Percentiles rank a stretch among this genome's conserved stretches.
These are phyloP conservation scores for Mycosphaerelloides madeirae DNA, from an alignment of 2,329 filamentous ascomycete species.

Conservation along the genomic window DNA sequence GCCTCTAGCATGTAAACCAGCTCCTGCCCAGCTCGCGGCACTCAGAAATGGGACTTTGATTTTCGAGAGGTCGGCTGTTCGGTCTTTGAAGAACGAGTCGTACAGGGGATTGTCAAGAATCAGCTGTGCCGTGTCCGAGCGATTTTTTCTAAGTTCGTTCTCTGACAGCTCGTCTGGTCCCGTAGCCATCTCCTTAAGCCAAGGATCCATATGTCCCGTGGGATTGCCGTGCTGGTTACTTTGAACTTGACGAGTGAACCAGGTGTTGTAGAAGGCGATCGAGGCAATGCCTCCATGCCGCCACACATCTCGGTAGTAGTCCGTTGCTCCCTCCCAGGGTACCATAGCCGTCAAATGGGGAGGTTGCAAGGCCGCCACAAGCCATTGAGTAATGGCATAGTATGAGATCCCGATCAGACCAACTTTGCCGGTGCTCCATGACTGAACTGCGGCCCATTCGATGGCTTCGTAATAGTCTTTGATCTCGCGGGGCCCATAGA, in stretches of 20 bases:
- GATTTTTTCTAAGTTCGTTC: too few species aligned
- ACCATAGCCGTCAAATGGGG: conserved; percentile 6
- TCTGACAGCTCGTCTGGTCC: too few species aligned
- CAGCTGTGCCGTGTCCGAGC: too few species aligned
- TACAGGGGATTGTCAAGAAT: too few species aligned
- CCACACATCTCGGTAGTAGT: conserved; percentile 1
- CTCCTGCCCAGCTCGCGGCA: not conserved
- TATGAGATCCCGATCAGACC: not conserved
- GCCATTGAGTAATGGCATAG: not conserved
- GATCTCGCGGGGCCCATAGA: not conserved
- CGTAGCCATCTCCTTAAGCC: too few species aligned
- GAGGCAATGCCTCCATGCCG: not conserved
- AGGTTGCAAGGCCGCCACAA: conserved; percentile 1
- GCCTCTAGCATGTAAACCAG: not conserved
- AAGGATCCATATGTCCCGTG: too few species aligned
- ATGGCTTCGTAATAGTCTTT: not conserved
- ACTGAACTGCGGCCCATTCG: not conserved
- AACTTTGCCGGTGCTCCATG: conserved; percentile 1
- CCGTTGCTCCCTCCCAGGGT: conserved; percentile 5
- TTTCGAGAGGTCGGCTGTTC: too few species aligned
- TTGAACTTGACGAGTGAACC: too few species aligned
- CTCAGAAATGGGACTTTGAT: not conserved
- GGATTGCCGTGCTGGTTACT: too few species aligned
- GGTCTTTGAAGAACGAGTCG: too few species aligned
- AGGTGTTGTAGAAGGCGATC: not conserved